Evolutionary conservation across 345 rosid genomes (phyloP).

Genomic region (Erucastrum elatum): DNA sequence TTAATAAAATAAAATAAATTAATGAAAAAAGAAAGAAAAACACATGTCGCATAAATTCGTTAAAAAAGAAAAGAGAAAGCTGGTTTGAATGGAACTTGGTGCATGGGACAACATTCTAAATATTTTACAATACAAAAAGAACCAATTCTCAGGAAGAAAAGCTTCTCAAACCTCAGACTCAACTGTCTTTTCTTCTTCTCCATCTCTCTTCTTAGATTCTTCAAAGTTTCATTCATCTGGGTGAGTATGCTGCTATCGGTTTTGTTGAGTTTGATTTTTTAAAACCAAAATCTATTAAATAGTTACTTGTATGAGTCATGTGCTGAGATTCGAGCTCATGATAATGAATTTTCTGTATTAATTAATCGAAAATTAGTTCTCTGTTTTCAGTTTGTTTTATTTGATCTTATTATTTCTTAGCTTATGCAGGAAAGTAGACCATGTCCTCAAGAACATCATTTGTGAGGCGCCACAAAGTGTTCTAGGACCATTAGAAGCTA

Average conservation of each 20-base stretch:
- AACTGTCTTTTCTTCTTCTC: not conserved
- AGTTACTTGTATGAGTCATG: slow-evolving; percentile 7
- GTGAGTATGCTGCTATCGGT: slow-evolving; percentile 16
- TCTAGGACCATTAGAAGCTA: slow-evolving; percentile 5
- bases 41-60: slow-evolving; percentile 34
- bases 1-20: not conserved
- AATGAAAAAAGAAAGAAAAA: not conserved
- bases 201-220: not conserved
- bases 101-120: slow-evolving; percentile 27
- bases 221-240: not conserved
- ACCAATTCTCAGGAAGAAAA: slow-evolving; percentile 17
- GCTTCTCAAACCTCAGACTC: not conserved
- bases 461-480: not conserved
- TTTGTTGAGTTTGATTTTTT: not conserved
- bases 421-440: slow-evolving; percentile 13
- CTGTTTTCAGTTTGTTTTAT: not conserved
- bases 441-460: slow-evolving; percentile 17
- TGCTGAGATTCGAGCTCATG: slow-evolving; percentile 23
- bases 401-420: slow-evolving; percentile 2
- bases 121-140: slow-evolving; percentile 14
- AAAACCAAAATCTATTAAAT: not conserved
- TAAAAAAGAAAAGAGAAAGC: not conserved
- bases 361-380: not conserved
- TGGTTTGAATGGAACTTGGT: slow-evolving; percentile 35
- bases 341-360: not conserved